Evolutionary conservation across 345 rosid genomes (phyloP), one percentile per base, ranked within the genome.

Genomic region (Syzygium aromaticum): DNA sequence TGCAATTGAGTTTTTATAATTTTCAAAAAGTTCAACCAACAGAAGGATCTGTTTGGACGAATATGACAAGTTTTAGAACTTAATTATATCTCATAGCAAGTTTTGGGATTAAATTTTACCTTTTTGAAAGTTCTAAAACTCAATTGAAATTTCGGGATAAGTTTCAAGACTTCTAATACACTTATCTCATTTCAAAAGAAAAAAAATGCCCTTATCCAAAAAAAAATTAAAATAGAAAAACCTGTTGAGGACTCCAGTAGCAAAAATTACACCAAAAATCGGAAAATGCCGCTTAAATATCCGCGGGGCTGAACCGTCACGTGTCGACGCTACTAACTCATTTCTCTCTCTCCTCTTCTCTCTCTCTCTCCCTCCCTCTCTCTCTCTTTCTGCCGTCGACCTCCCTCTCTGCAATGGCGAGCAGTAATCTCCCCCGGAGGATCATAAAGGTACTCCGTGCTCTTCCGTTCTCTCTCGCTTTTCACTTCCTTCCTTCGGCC

Each of bases 341-440:
- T 19, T 25, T 19, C 80, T 11, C 80, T 2, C 49, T n/a, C 73
- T 27, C 64, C 49, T n/a, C 73, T 25, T 19, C 80, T 11, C 80
- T 2, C 49, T n/a, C 73, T 27, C 64, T 17, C 43, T 22, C 22
- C 8, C 43, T 16, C 21, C 0, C 5, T 30, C 77, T 28, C 46
- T 30, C 13, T 8, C 46, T 16, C 21, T 13, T 16, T 73, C 27
- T 10, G 80, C 49, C 4, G 0, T 73, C 80, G 49, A 9, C 27
- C 49, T 73, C 80, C 80, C 63, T 25, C 49, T 73, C 49, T 0
- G 56, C 85, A 84, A 89, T 90, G 93, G 92, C 94, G 52, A 91
- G 89, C 91, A 90, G 90, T 86, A 90, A 93, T 86, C 93, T 91
- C n/a, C 93, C 92, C 53, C 90, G 93, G 22, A 86, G 94, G 89